phyloP scores from a whole-genome alignment of 1,139 yeast genomes.

The Petasospora rhodanensis region DNA sequence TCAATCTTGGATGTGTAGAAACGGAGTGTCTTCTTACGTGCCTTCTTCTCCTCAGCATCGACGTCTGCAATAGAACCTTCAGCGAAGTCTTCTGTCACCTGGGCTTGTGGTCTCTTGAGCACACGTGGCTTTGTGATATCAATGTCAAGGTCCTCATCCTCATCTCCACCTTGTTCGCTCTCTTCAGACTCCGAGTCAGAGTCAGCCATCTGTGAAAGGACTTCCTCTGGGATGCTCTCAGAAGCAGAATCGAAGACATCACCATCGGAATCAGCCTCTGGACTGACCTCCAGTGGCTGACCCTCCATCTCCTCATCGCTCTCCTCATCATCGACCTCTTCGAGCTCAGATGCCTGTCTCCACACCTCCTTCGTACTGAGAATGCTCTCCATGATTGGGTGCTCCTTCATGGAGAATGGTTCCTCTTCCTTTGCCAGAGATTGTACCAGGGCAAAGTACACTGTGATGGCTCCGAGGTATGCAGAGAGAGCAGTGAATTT shows the following conservation, averaged over 20 bases:
- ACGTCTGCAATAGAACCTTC: conserved; percentile 69
- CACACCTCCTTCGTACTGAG: conserved; percentile 82
- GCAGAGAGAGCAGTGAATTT: conserved; percentile 69
- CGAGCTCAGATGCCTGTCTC: conserved; percentile 66
- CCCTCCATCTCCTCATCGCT: conserved; percentile 24
- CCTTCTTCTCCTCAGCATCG: conserved; percentile 80
- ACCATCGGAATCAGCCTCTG: conserved; percentile 26
- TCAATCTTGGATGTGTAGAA: conserved; percentile 97
- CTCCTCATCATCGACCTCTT: conserved; percentile 27
- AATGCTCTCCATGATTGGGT: conserved; percentile 83
- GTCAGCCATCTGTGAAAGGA: not conserved
- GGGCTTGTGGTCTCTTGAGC: conserved; percentile 25
- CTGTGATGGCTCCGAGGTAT: conserved; percentile 29
- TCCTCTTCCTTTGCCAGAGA: conserved; percentile 52
- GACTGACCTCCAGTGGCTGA: conserved; percentile 7
- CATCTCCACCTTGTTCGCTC: no score
- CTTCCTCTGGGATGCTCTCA: conserved; percentile 15
- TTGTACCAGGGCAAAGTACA: conserved; percentile 22
- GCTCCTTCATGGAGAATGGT: conserved; percentile 72
- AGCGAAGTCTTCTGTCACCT: conserved; percentile 38
- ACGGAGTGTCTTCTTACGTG: conserved; percentile 79
- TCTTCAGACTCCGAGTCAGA: conserved; percentile 18
- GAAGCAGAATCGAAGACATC: conserved; percentile 26
- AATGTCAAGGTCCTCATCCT: conserved; percentile 40
- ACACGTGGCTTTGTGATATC: conserved; percentile 47